phyloP scores from a whole-genome alignment of 805 yeast genomes.

The Starmera dryadoides region DNA sequence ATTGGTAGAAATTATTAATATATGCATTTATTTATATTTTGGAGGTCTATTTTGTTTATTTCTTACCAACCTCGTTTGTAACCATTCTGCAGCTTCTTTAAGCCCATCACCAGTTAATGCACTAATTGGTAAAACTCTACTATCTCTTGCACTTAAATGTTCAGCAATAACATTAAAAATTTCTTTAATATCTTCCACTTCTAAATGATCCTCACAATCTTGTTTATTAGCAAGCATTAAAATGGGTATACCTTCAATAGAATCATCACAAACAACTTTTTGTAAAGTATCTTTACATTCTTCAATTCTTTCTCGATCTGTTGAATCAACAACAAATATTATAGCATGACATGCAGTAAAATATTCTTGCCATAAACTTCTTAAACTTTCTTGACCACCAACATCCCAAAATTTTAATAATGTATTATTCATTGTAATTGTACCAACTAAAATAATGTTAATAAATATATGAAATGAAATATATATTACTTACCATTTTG shows the following conservation, averaged over 20 bases:
- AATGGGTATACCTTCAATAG: slow-evolving; percentile 74
- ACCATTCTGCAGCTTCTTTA: slow-evolving; percentile 84
- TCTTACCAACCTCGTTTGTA: slow-evolving; percentile 56
- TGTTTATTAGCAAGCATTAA: slow-evolving; percentile 95
- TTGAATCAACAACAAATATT: slow-evolving; percentile 86
- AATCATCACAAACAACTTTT: slow-evolving; percentile 48
- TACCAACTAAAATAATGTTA: slow-evolving; percentile 21
- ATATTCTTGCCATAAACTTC: slow-evolving; percentile 84
- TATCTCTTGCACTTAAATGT: slow-evolving; percentile 83
- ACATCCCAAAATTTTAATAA: slow-evolving; percentile 87
- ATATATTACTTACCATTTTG: slow-evolving; percentile 50
- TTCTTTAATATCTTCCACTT: slow-evolving; percentile 75
- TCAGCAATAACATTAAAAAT: slow-evolving; percentile 77
- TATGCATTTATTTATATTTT: slow-evolving; percentile 15
- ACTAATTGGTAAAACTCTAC: slow-evolving; percentile 82
- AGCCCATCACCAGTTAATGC: slow-evolving; percentile 79
- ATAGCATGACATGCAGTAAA: slow-evolving; percentile 85
- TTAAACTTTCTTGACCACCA: slow-evolving; percentile 86
- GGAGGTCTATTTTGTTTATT: slow-evolving; percentile 33
- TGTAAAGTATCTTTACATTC: slow-evolving; percentile 70
- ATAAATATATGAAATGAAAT: neutral
- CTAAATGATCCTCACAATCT: slow-evolving; percentile 65
- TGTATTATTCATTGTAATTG: slow-evolving; percentile 29
- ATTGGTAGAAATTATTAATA: neutral
- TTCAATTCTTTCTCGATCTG: slow-evolving; percentile 73